A percentile compares a stretch with the other conserved stretches of the same genome.
Conservation (phyloP, 768 basidiomycete genomes). For the Hygrocybe punicea region DNA sequence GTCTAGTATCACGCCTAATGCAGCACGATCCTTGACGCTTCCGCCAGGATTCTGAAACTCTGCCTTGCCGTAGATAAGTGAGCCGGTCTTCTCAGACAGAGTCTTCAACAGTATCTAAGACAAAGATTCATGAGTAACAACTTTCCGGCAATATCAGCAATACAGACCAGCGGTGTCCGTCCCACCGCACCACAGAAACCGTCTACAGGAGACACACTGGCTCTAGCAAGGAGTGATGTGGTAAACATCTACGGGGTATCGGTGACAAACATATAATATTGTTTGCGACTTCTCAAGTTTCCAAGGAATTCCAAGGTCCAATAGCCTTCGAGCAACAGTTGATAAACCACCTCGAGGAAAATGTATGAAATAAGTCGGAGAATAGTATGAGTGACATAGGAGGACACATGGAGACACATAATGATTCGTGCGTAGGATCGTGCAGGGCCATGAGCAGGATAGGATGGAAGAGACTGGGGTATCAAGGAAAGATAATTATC, state of each 20-base stretch:
- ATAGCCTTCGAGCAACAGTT: too few species aligned
- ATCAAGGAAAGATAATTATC: conserved; percentile 10
- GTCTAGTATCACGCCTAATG: conserved; percentile 79
- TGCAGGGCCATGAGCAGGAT: conserved; percentile 40
- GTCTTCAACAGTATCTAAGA: conserved; percentile 75
- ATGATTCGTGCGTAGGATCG: conserved; percentile 21
- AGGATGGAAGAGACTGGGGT: conserved; percentile 9
- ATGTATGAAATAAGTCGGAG: conserved; percentile 27
- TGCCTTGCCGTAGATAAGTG: conserved; percentile 88
- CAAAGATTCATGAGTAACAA: neutral
- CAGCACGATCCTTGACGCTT: conserved; percentile 96
- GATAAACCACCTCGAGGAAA: neutral
- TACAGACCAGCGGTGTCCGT: conserved; percentile 77
- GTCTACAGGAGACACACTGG: conserved; percentile 44
- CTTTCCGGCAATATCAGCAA: neutral
- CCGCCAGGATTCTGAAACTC: conserved; percentile 99
- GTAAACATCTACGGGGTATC: conserved; percentile 27
- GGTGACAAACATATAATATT: neutral
- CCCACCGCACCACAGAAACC: conserved; percentile 89
- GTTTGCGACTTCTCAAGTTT: too few species aligned
- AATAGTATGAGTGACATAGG: conserved; percentile 31
- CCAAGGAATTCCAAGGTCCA: too few species aligned
- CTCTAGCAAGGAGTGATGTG: conserved; percentile 29
- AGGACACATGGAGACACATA: conserved; percentile 24
- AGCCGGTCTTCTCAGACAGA: conserved; percentile 80